These are phyloP conservation scores for Arachnopeziza araneosa DNA, from an alignment of 2,329 filamentous ascomycete species.

Conservation along the genomic window DNA sequence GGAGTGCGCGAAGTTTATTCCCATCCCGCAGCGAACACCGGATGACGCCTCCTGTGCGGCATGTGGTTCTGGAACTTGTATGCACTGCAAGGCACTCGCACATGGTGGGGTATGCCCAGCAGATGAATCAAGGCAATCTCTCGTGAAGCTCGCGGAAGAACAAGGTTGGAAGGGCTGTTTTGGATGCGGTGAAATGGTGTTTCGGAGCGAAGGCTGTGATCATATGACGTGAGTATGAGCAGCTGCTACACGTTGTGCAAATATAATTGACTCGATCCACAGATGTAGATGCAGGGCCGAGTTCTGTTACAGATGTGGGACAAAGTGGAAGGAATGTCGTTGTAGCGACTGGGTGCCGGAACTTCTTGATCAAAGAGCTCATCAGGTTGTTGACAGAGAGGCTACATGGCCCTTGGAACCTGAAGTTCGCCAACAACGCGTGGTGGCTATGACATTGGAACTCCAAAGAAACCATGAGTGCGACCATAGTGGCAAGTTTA, in stretches of 20 bases:
- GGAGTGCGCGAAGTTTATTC: conserved; percentile 17
- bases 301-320: too few relatives aligned
- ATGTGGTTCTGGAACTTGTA: conserved; percentile 15
- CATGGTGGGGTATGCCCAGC: too few relatives aligned
- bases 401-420: conserved; percentile 10
- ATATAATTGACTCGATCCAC: too few relatives aligned
- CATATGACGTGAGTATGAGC: conserved; percentile 16
- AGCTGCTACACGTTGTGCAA: too few relatives aligned
- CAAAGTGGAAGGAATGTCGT: conserved; percentile 13
- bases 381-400: conserved; percentile 21
- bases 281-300: too few relatives aligned
- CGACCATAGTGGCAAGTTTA: conserved; percentile 15
- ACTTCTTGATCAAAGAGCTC: conserved; percentile 18
- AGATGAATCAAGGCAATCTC: too few relatives aligned
- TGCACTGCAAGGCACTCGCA: conserved; percentile 5
- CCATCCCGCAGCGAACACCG: conserved; percentile 5
- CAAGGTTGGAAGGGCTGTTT: conserved; percentile 16
- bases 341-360: conserved; percentile 19
- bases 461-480: conserved; percentile 16
- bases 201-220: conserved; percentile 14
- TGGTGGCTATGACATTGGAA: neutral
- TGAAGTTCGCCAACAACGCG: neutral
- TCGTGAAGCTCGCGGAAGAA: neutral
- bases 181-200: conserved; percentile 15
- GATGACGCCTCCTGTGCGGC: conserved; percentile 13